Conservation (phyloP, 805 yeast genomes). For the Hanseniaspora clermontiae region DNA sequence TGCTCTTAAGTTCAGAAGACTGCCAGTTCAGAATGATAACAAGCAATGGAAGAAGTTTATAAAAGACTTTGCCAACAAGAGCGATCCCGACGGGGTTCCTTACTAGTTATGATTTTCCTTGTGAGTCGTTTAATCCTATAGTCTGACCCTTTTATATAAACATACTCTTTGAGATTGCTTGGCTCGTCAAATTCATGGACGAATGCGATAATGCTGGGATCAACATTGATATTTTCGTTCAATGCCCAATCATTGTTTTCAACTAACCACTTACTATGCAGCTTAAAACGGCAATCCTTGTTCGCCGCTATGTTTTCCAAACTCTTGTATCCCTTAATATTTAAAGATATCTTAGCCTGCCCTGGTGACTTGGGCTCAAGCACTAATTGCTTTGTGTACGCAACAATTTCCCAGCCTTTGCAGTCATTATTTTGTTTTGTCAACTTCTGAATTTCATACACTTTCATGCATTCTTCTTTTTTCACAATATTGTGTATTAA, state of each 20-base stretch:
- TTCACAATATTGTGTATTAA: background rate
- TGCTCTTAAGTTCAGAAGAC: slow-evolving; percentile 41
- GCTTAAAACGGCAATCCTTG: background rate
- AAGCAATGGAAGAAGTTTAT: slow-evolving; percentile 49
- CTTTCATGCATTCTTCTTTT: background rate
- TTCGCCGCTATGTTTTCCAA: background rate
- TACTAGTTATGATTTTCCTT: slow-evolving; percentile 30
- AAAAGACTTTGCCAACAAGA: slow-evolving; percentile 39
- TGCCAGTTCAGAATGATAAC: slow-evolving; percentile 62
- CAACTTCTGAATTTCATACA: background rate
- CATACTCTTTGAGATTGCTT: background rate
- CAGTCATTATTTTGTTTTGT: background rate
- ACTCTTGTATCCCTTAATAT: background rate
- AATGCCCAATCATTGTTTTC: background rate
- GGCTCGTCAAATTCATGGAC: background rate
- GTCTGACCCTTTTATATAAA: background rate
- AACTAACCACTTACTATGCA: background rate
- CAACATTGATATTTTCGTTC: background rate
- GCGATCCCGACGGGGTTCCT: slow-evolving; percentile 81
- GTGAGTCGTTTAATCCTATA: background rate
- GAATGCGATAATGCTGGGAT: background rate
- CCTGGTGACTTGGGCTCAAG: background rate
- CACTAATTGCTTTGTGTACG: background rate
- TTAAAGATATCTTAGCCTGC: background rate
- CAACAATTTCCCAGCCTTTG: background rate